Evolutionary conservation across 345 rosid species (phyloP).

Genomic region (Sonneratia alba): DNA sequence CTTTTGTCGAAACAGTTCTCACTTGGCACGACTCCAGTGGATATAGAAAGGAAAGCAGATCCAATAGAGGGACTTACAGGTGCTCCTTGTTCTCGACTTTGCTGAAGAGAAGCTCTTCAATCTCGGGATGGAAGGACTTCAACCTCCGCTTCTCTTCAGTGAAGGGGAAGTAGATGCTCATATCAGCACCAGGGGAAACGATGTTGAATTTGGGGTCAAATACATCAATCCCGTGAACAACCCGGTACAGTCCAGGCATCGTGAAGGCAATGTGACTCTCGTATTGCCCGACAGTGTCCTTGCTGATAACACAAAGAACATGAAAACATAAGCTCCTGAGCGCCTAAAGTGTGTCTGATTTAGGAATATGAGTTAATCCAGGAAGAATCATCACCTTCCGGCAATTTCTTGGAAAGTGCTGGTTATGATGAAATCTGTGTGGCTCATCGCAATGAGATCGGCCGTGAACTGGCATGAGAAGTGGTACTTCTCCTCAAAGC

Average conservation of each 20-base stretch:
- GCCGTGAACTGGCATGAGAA: slow-evolving; percentile 96
- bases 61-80: slow-evolving; percentile 14
- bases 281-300: slow-evolving; percentile 72
- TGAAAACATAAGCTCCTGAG: background rate
- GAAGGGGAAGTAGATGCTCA: slow-evolving; percentile 67
- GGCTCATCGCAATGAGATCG: slow-evolving; percentile 90
- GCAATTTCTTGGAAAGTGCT: slow-evolving; percentile 98
- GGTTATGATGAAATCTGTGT: slow-evolving; percentile 94
- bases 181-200: slow-evolving; percentile 79
- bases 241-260: slow-evolving; percentile 68
- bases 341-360: background rate
- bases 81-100: slow-evolving; percentile 64
- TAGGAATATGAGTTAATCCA: background rate
- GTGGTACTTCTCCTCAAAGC: slow-evolving; percentile 83
- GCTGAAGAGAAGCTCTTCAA: slow-evolving; percentile 70
- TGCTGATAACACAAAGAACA: slow-evolving; percentile 29
- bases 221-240: slow-evolving; percentile 68
- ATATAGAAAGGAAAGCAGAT: too few species aligned
- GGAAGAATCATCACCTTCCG: slow-evolving; percentile 50
- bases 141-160: slow-evolving; percentile 47
- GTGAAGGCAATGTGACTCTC: slow-evolving; percentile 87
- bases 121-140: slow-evolving; percentile 51
- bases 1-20: too few species aligned
- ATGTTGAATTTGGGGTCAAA: slow-evolving; percentile 91
- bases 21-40: too few species aligned